Percentiles rank a stretch among this genome's conserved stretches.
phyloP scores from a whole-genome alignment of 352 stramenopile species.

The Globisporangium solare region DNA sequence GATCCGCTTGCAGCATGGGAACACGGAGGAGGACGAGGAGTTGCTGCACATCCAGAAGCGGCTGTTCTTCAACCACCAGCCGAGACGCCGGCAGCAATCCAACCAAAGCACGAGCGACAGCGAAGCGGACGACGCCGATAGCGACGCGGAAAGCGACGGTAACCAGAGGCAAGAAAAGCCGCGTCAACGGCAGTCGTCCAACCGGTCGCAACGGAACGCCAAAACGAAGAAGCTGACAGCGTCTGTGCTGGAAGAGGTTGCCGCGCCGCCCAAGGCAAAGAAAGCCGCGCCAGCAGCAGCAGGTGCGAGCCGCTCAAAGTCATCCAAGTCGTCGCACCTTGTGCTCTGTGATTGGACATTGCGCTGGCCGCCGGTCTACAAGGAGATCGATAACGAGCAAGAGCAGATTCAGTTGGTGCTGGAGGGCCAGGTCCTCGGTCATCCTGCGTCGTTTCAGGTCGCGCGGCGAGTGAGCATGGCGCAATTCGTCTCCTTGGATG shows the following conservation, averaged over 20 bases:
- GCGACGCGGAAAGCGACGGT: background rate
- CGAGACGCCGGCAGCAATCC: background rate
- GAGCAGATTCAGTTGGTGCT: slow-evolving; percentile 28
- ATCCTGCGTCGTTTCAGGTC: slow-evolving; percentile 26
- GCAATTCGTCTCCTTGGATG: slow-evolving; percentile 38
- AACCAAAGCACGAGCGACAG: background rate
- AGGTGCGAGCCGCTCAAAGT: background rate
- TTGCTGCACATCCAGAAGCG: slow-evolving; percentile 35
- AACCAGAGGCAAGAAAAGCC: background rate
- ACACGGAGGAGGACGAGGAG: slow-evolving; percentile 23
- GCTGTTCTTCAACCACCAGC: slow-evolving; percentile 14
- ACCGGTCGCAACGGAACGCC: background rate
- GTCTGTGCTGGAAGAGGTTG: slow-evolving; percentile 12
- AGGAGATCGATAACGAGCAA: background rate
- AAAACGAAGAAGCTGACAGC: slow-evolving; percentile 5
- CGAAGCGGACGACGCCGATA: slow-evolving; percentile 1
- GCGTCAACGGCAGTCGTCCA: background rate
- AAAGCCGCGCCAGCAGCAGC: background rate
- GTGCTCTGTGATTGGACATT: slow-evolving; percentile 26
- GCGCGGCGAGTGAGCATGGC: slow-evolving; percentile 30
- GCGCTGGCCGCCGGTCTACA: slow-evolving; percentile 23
- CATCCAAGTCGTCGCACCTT: background rate
- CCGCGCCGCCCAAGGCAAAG: slow-evolving; percentile 6
- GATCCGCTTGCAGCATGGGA: slow-evolving; percentile 19
- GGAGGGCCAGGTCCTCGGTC: slow-evolving; percentile 24